Evolutionary conservation across 805 yeast species (phyloP), one percentile per base, ranked within the genome.

Genomic region (Saccharomycopsis fibuligera): DNA sequence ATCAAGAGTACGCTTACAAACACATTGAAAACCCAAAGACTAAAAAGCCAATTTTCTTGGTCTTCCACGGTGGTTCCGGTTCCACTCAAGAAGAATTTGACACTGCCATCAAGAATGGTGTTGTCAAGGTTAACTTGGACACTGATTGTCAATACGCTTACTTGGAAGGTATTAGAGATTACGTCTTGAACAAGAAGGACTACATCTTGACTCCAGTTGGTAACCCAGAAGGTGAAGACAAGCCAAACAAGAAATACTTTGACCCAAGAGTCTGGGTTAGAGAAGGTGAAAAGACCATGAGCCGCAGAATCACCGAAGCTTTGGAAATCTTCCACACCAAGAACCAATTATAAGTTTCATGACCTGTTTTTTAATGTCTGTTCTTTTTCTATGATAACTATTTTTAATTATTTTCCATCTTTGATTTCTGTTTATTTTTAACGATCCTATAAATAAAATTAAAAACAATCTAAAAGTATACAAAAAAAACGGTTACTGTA

Each of bases 201-300:
- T 93, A 93, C 83, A 69, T 93, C 62, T 61, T 78, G 75, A 57
- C 84, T 50, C 86, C 73, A 73, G 96, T 93, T 64, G 99, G 99
- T 75, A 93, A 93, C 95, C 99, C 99, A 75, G 96, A 91, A 21
- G 99, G 98, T 72, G 91, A 76, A 50, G 98, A 93, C 75, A 86
- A 88, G 80, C 99, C 99, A 76, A 93, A 93, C 91, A 93, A 93
- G 90, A 93, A 93, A 79, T 89, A 75, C 88, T 93, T 88, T 69
- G 99, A 93, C 77, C 99, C 99, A 76, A 91, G 99, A 83, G 98
- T 90, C 73, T 93, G 99, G 99, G 97, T 93, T 60, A 90, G 98
- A 81, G 98, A 91, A 77, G 98, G 99, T 80, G 99, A 93, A 81
- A 89, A 89, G 89, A 89, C 97, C 67, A 91, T 93, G 97, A 60